These are phyloP conservation scores for Clavariopsis aquatica DNA, from an alignment of 495 filamentous ascomycete genomes.

Conservation along the genomic window DNA sequence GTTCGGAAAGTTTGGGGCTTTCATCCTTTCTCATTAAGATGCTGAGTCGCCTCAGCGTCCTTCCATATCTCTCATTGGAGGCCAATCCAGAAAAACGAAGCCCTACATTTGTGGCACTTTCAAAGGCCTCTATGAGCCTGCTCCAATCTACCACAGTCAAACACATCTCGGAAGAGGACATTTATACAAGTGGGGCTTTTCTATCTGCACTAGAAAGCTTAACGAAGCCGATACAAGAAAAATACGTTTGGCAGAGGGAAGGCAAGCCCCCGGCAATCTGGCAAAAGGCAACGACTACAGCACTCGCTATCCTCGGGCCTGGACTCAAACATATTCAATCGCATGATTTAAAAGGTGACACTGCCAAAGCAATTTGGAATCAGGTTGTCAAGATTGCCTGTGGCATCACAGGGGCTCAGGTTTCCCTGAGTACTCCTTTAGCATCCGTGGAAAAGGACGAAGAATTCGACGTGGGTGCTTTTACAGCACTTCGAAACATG, in stretches of 20 bases:
- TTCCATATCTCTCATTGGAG: conserved; percentile 58
- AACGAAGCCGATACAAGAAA: conserved; percentile 65
- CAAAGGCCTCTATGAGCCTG: conserved; percentile 73
- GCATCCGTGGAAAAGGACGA: conserved; percentile 62
- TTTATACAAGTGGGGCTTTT: conserved; percentile 33
- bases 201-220: conserved; percentile 67
- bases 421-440: conserved; percentile 46
- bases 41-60: conserved; percentile 65
- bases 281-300: conserved; percentile 72
- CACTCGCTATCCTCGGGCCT: conserved; percentile 66
- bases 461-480: conserved; percentile 75
- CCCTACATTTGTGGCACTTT: conserved; percentile 83
- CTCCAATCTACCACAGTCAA: conserved; percentile 60
- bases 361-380: conserved; percentile 56
- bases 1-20: conserved; percentile 65
- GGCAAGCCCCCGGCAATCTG: conserved; percentile 69
- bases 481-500: conserved; percentile 65
- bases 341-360: conserved; percentile 47
- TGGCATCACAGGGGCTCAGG: conserved; percentile 61
- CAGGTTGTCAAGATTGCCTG: conserved; percentile 60
- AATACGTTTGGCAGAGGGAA: conserved; percentile 63
- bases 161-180: conserved; percentile 30
- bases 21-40: conserved; percentile 68
- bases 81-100: conserved; percentile 17
- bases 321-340: conserved; percentile 52